phyloP scores from a whole-genome alignment of 257 asterid genomes.

The Voacanga thouarsii region DNA sequence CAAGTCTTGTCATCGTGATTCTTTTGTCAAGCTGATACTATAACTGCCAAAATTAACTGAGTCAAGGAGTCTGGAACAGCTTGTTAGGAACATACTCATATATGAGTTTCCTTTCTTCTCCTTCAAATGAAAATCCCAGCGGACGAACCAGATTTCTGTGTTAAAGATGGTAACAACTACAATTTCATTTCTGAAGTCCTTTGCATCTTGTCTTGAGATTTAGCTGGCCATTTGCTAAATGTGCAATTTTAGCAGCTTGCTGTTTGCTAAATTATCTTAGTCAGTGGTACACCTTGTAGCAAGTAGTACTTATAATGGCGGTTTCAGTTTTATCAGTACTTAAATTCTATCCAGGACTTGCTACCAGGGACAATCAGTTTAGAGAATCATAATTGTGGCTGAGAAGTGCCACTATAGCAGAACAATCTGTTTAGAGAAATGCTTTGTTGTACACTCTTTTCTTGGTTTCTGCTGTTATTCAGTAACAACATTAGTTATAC shows the following conservation, averaged over 20 bases:
- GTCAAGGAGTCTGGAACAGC: conserved; percentile 60
- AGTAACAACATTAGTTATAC: too few species aligned
- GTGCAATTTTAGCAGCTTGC: too few species aligned
- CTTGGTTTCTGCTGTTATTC: too few species aligned
- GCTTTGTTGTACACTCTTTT: too few species aligned
- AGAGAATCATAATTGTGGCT: too few species aligned
- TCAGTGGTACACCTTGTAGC: not conserved
- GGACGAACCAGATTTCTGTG: too few species aligned
- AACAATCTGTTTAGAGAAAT: too few species aligned
- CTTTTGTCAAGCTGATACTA: conserved; percentile 49
- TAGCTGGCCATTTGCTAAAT: not conserved
- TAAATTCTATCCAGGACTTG: conserved; percentile 40
- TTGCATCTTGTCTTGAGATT: not conserved
- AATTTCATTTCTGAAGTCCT: too few species aligned
- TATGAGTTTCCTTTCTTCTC: too few species aligned
- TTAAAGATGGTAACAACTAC: too few species aligned
- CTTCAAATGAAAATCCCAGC: conserved; percentile 37
- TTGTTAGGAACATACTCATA: too few species aligned
- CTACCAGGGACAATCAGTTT: conserved; percentile 34
- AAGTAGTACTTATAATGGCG: conserved; percentile 1
- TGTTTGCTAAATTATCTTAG: not conserved
- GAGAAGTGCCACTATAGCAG: too few species aligned
- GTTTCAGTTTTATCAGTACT: conserved; percentile 56
- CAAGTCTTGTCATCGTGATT: conserved; percentile 14
- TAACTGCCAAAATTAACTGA: conserved; percentile 34